phyloP scores from a whole-genome alignment of 371 early-diverging fungal species.

The Capillidium rhysosporum region DNA sequence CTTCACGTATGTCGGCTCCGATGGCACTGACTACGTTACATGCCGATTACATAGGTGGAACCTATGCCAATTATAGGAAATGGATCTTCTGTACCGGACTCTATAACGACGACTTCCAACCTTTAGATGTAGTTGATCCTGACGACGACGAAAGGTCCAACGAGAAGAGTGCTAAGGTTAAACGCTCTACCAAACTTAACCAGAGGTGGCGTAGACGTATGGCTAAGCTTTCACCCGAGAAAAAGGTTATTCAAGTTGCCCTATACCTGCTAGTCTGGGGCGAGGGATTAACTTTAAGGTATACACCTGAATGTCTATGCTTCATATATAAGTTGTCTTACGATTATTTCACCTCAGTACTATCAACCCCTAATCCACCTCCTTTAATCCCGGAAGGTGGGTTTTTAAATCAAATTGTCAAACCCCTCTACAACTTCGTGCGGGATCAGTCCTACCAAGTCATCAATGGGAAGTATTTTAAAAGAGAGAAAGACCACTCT shows the following conservation, averaged over 20 bases:
- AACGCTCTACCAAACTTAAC: constrained; percentile 28
- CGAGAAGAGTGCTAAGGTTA: constrained; percentile 16
- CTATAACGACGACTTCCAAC: constrained; percentile 34
- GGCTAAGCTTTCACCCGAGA: constrained; percentile 43
- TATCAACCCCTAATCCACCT: background rate
- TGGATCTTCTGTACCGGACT: constrained; percentile 74
- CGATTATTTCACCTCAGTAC: constrained; percentile 25
- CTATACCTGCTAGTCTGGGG: constrained; percentile 75
- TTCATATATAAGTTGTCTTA: constrained; percentile 62
- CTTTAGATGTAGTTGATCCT: constrained; percentile 12
- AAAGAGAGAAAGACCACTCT: constrained; percentile 63
- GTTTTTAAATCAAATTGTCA: constrained; percentile 47
- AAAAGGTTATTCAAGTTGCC: constrained; percentile 50
- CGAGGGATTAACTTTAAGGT: constrained; percentile 61
- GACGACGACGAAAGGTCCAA: constrained; percentile 9
- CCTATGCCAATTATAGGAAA: constrained; percentile 60
- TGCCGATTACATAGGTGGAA: constrained; percentile 73
- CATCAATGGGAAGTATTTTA: constrained; percentile 43
- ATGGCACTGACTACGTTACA: constrained; percentile 58
- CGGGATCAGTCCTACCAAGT: constrained; percentile 56
- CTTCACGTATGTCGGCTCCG: constrained; percentile 51
- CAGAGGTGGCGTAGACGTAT: constrained; percentile 50
- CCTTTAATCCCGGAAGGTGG: constrained; percentile 16
- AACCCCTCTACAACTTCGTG: constrained; percentile 55
- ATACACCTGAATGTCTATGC: constrained; percentile 60